These are phyloP conservation scores for Teunomyces stri DNA, from an alignment of 805 yeast genomes.

Conservation along the genomic window DNA sequence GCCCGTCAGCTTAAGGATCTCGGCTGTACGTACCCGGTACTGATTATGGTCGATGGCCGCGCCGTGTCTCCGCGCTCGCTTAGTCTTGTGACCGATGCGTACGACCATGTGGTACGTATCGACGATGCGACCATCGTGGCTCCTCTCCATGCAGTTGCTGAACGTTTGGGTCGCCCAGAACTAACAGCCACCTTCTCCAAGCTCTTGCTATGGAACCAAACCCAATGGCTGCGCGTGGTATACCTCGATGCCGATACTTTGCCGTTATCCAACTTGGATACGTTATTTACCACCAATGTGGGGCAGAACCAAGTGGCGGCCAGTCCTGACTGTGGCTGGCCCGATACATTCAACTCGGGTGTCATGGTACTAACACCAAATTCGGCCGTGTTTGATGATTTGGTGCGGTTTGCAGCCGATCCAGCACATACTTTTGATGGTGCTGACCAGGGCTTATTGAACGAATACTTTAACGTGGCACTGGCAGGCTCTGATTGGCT, in stretches of 20 bases:
- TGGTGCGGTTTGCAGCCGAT: constrained; percentile 13
- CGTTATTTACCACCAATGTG: constrained; percentile 18
- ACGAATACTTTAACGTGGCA: constrained; percentile 28
- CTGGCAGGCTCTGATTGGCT: constrained; percentile 27
- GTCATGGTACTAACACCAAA: constrained; percentile 24
- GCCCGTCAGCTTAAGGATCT: constrained; percentile 21
- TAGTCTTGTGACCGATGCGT: constrained; percentile 17
- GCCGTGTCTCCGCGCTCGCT: constrained; percentile 16
- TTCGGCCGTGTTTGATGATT: constrained; percentile 13
- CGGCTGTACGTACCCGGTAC: constrained; percentile 17
- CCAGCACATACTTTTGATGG: constrained; percentile 29
- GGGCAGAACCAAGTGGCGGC: constrained; percentile 16
- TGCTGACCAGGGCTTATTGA: constrained; percentile 38
- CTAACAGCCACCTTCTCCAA: constrained; percentile 27
- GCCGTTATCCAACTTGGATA: constrained; percentile 21
- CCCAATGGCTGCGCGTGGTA: constrained; percentile 19
- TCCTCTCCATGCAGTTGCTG: constrained; percentile 17
- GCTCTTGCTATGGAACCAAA: constrained; percentile 24
- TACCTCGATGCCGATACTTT: constrained; percentile 30
- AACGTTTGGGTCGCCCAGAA: constrained; percentile 21
- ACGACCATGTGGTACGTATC: constrained; percentile 26
- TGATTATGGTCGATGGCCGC: constrained; percentile 16
- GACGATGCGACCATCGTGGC: constrained; percentile 15
- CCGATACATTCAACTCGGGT: constrained; percentile 32
- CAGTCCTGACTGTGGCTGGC: constrained; percentile 33